Evolutionary conservation across 805 yeast genomes (phyloP).

Genomic region (Maudiozyma barnettii): DNA sequence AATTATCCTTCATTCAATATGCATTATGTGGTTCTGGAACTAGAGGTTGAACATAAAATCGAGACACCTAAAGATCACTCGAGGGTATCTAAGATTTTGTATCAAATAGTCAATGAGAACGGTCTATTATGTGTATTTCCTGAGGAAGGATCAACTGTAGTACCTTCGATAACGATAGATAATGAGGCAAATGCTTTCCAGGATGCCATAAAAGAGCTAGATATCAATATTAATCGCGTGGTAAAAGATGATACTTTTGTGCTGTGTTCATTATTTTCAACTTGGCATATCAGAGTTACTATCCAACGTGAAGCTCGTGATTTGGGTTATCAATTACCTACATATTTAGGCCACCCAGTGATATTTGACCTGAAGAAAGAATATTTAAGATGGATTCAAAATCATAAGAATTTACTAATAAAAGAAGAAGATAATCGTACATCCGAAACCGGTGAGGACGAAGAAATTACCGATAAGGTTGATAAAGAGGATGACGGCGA

Average conservation of each 20-base stretch:
- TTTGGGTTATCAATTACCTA: slow-evolving; percentile 60
- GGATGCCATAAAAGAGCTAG: slow-evolving; percentile 52
- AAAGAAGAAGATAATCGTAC: background rate
- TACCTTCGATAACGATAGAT: slow-evolving; percentile 44
- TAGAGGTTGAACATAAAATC: slow-evolving; percentile 5
- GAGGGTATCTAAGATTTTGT: slow-evolving; percentile 58
- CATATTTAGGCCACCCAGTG: slow-evolving; percentile 64
- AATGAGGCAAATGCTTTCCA: slow-evolving; percentile 58
- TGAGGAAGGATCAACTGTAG: slow-evolving; percentile 27
- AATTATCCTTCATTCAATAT: background rate
- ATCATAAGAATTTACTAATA: slow-evolving; percentile 35
- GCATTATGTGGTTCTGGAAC: slow-evolving; percentile 11
- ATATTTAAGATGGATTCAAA: slow-evolving; percentile 59
- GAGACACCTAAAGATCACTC: slow-evolving; percentile 46
- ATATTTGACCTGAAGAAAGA: slow-evolving; percentile 71
- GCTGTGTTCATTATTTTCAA: slow-evolving; percentile 53
- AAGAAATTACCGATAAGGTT: no score
- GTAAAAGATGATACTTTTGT: slow-evolving; percentile 43
- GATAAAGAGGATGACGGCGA: no score
- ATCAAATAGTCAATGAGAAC: slow-evolving; percentile 51
- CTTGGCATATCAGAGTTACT: slow-evolving; percentile 68
- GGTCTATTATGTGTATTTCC: slow-evolving; percentile 33
- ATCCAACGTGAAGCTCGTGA: slow-evolving; percentile 76
- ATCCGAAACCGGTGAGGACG: background rate
- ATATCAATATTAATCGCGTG: slow-evolving; percentile 33